A percentile compares a stretch with the other conserved stretches of the same genome.
phyloP scores from a whole-genome alignment of 2,329 filamentous ascomycete genomes.

The Pestalotiopsis fici region DNA sequence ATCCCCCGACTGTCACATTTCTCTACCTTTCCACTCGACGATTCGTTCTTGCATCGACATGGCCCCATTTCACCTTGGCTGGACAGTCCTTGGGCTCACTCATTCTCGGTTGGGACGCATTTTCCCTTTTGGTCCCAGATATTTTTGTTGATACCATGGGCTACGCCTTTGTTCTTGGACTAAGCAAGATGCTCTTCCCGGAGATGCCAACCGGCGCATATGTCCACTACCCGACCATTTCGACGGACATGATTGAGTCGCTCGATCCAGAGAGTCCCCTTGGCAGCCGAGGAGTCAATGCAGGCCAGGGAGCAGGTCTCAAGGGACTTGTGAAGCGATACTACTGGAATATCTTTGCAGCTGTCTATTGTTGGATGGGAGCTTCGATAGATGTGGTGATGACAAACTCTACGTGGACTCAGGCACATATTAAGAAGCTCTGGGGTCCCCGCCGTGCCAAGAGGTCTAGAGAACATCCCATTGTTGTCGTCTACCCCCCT shows the following conservation, averaged over 20 bases:
- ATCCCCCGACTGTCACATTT: constrained; percentile 81
- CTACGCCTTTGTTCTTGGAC: constrained; percentile 85
- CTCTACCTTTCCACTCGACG: constrained; percentile 87
- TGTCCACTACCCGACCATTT: constrained; percentile 97
- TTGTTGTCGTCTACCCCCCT: constrained; percentile 84
- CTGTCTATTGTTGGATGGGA: constrained; percentile 80
- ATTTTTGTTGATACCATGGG: constrained; percentile 98
- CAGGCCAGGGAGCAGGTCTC: constrained; percentile 74
- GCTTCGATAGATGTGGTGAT: constrained; percentile 88
- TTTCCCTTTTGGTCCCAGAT: constrained; percentile 88
- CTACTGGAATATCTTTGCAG: constrained; percentile 88
- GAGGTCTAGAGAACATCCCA: constrained; percentile 49
- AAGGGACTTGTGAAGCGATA: constrained; percentile 71
- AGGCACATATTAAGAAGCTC: constrained; percentile 75
- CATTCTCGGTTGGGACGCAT: constrained; percentile 86
- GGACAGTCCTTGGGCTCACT: constrained; percentile 93
- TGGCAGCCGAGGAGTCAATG: constrained; percentile 74
- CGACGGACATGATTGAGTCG: constrained; percentile 92
- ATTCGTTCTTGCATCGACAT: constrained; percentile 84
- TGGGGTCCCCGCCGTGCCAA: constrained; percentile 66
- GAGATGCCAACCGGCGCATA: constrained; percentile 85
- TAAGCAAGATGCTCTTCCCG: constrained; percentile 81
- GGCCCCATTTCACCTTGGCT: constrained; percentile 88
- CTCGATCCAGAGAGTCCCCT: constrained; percentile 64
- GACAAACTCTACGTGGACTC: constrained; percentile 97